Evolutionary conservation across 2,329 filamentous ascomycete genomes (phyloP).

Genomic region (Aspergillus sp.): DNA sequence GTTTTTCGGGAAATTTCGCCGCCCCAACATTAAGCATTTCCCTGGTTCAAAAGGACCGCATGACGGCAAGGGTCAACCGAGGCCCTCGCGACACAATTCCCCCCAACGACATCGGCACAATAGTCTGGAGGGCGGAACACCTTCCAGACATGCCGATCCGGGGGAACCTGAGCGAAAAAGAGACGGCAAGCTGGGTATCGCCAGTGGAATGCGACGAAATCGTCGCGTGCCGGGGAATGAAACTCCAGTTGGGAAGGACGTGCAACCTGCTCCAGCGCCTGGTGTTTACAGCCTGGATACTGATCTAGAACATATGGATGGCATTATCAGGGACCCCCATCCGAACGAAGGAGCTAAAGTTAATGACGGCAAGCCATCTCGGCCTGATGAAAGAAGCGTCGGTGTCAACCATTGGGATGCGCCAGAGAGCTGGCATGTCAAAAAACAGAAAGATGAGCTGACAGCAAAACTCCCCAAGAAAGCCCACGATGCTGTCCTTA

Average conservation of each 20-base stretch:
- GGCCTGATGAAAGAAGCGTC: constrained; percentile 27
- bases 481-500: constrained; percentile 68
- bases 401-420: constrained; percentile 74
- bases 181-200: constrained; percentile 36
- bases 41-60: constrained; percentile 30
- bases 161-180: constrained; percentile 40
- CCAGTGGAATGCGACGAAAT: constrained; percentile 33
- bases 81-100: constrained; percentile 29
- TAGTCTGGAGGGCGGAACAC: constrained; percentile 33
- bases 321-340: constrained; percentile 76
- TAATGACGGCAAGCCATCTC: constrained; percentile 31
- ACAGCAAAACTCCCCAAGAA: constrained; percentile 40
- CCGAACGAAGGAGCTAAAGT: constrained; percentile 58
- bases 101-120: constrained; percentile 36
- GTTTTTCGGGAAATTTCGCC: constrained; percentile 55
- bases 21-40: constrained; percentile 42
- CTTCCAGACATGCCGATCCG: constrained; percentile 26
- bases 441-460: constrained; percentile 53
- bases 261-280: constrained; percentile 51
- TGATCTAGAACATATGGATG: constrained; percentile 86
- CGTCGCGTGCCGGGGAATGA: constrained; percentile 36
- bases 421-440: constrained; percentile 95
- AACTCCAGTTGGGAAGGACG: constrained; percentile 21
- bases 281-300: constrained; percentile 79
- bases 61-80: constrained; percentile 20